A percentile compares a stretch with the other conserved stretches of the same genome.
phyloP scores from a whole-genome alignment of 164 flowering plant species.

The Piper betle region DNA sequence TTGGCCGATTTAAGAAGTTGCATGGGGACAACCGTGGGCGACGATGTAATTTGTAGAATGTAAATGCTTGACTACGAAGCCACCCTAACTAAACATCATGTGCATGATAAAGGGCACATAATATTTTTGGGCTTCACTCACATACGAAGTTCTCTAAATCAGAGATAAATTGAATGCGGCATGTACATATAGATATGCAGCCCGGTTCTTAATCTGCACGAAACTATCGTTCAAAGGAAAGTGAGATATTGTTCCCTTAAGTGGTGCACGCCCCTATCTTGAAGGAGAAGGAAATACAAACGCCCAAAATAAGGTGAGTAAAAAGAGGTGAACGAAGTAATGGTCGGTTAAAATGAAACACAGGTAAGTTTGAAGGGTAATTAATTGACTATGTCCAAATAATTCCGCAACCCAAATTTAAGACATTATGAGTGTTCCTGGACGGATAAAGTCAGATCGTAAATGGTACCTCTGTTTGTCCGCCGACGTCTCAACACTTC shows the following conservation, averaged over 20 bases:
- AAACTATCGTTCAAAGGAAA: not conserved
- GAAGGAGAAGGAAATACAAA: not conserved
- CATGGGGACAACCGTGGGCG: not conserved
- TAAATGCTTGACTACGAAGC: not conserved
- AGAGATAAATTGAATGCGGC: not conserved
- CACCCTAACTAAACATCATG: not conserved
- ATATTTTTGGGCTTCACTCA: too few species aligned
- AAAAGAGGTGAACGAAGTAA: not conserved
- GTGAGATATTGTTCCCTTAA: not conserved
- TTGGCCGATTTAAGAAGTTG: too few species aligned
- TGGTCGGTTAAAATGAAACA: not conserved
- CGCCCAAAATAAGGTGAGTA: not conserved
- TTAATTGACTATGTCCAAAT: not conserved
- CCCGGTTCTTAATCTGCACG: not conserved
- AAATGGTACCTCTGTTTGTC: not conserved
- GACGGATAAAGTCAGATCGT: too few species aligned
- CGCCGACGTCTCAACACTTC: not conserved
- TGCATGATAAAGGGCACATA: not conserved
- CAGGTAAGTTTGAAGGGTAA: not conserved
- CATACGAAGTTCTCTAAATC: not conserved
- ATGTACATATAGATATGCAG: not conserved
- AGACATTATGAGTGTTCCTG: not conserved
- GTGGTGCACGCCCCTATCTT: not conserved
- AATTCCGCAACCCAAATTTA: not conserved
- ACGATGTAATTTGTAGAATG: not conserved